Evolutionary conservation across 2,329 filamentous ascomycete genomes (phyloP).

Genomic region (Sclerotinia minor): DNA sequence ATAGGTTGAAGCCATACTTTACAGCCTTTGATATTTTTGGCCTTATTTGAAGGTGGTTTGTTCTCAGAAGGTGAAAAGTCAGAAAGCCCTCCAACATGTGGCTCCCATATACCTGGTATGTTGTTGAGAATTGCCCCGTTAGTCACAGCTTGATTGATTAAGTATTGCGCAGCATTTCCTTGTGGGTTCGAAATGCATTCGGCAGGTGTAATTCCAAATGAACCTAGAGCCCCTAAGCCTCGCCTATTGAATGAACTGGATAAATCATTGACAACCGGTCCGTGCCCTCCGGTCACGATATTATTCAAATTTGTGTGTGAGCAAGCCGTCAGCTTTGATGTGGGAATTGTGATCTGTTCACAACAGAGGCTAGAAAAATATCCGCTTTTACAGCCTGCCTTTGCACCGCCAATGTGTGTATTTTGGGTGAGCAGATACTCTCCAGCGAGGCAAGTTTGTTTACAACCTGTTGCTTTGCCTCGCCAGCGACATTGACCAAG

Average conservation of each 20-base stretch:
- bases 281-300: not conserved
- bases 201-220: not conserved
- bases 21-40: not conserved
- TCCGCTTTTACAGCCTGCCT: not conserved
- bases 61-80: not conserved
- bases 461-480: not conserved
- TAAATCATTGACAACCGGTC: not conserved
- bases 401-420: constrained; percentile 1
- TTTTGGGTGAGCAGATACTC: not conserved
- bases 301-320: constrained; percentile 1
- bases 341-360: not conserved
- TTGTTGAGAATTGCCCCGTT: constrained; percentile 2
- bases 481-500: not conserved
- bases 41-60: not conserved
- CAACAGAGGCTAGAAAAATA: not conserved
- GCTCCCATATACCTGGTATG: not conserved
- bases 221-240: not conserved
- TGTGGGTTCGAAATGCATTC: not conserved
- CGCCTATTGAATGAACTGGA: not conserved
- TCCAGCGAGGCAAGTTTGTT: not conserved
- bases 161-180: not conserved
- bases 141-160: not conserved
- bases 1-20: not conserved
- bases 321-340: not conserved
- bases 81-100: not conserved